Base-by-base conservation (phyloP, 225 moss, liverwort and hornwort species). In the Physcomitrellopsis africana region DNA sequence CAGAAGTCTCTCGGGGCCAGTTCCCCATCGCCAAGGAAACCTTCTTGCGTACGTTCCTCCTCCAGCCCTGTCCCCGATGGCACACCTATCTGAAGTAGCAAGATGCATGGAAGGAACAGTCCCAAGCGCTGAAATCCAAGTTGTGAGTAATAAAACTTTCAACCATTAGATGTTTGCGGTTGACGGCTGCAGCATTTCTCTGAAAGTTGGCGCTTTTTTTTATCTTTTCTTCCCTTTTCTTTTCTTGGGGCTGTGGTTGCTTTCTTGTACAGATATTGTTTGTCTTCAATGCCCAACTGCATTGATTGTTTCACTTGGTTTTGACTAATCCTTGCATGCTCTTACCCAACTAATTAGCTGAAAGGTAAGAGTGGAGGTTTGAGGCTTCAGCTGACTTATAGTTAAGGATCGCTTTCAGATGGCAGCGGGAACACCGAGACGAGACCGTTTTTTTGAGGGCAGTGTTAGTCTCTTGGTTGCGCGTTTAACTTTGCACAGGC, bases 21-120 rank as follows among this genome's bases (percentile, higher is more conserved):
- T 60, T 80, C 85, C 8, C 88, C 88, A 17, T 70, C 85, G 8
- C 37, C 76, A 15, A 79, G 77, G 23, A 88, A 80, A 76, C 27
- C 82, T 13, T 57, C 76, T 14, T 61, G 19, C 27, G 71, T 77
- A 53, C 32, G 32, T 37, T 63, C 79, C 63, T 70, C 80, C 19
- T 78, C 76, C 45, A 77, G 55, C 61, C 47, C 78, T 51, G 29
- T 65, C 54, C 58, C 72, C 69, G 82, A 85, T 17, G 62, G 52
- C 20, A 68, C 82, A 32, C 49, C 60, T 29, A 60, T 72, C 22
- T 76, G 72, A 73, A 75, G 64, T 78, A 81, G 53, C 88, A 82
- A 37, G 65, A 43, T 57, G 66, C 61, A 81, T 60, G 76, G 83
- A 67, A 68, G 83, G 73, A 83, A 63, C 78, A 85, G 83, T 68